Evolutionary conservation across 2,329 filamentous ascomycete species (phyloP), one percentile per base, ranked within the genome.

Genomic region (Aspergillus pseudotamarii): DNA sequence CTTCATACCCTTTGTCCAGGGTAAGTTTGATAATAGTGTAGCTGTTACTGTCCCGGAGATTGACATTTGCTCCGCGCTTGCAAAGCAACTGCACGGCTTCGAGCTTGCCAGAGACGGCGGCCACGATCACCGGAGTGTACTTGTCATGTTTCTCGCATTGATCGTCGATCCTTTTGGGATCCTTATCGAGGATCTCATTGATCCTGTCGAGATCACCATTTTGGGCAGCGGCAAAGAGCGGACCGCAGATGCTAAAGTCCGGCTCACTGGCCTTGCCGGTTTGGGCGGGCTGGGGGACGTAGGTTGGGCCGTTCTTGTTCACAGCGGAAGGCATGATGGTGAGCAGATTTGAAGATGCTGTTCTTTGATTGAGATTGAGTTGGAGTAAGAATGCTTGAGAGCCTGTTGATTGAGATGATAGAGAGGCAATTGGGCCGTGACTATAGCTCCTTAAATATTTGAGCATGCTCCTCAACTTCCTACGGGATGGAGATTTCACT

Each of bases 21-120:
- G 56, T 16, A 3, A 61, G 46, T 12, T 61, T 64, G 59, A 61
- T 34, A n/a, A 64, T 61, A 4, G 58, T 64, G 59, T 59, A 61
- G 30, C 62, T 55, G 32, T 59, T 21, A 19, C 19, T n/a, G 19
- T 64, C 62, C 14, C 62, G 62, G 32, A 58, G 41, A 3, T 43
- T 32, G 30, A 58, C 54, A 26, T 59, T 45, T 10, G 62, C 62
- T 0, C 23, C 21, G 4, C 41, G 4, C 4, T 28, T 5, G 34
- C 28, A 58, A 14, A 64, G 62, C 5, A n/a, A 4, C 11, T 59
- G 14, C 12, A 64, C 59, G 19, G 62, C 59, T 12, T 30, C 14
- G 19, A 34, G 38, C 16, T 64, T n/a, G 46, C 54, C 46, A 1
- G 36, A 45, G 36, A 61, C 23, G 28, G 59, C 59, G 28, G 62